phyloP scores from a whole-genome alignment of 257 asterid genomes.

The Capsicum pubescens region DNA sequence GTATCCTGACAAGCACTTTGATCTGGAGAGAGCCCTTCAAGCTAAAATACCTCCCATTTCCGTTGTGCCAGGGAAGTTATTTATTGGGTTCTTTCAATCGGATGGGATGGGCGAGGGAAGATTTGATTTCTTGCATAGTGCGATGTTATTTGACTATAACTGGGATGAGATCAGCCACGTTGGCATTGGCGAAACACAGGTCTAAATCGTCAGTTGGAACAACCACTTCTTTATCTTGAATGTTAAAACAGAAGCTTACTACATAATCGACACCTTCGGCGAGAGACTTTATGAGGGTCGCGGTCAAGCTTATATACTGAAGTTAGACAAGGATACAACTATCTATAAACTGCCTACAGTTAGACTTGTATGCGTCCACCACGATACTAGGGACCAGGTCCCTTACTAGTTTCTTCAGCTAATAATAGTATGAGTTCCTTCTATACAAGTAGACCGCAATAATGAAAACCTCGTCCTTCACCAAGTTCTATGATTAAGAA shows the following conservation, averaged over 20 bases:
- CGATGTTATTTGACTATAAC: conserved; percentile 85
- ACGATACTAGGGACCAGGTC: too few relatives aligned
- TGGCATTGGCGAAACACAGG: conserved; percentile 48
- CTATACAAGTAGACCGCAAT: too few relatives aligned
- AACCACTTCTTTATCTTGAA: conserved; percentile 86
- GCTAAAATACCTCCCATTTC: conserved; percentile 65
- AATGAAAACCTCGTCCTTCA: too few relatives aligned
- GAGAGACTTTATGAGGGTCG: conserved; percentile 92
- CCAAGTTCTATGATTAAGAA: too few relatives aligned
- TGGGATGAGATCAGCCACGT: conserved; percentile 77
- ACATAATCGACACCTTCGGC: conserved; percentile 86
- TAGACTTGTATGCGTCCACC: too few relatives aligned
- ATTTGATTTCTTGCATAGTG: conserved; percentile 81
- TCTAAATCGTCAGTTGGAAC: conserved; percentile 71
- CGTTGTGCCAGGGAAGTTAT: conserved; percentile 72
- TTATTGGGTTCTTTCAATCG: conserved; percentile 82
- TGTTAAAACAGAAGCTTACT: conserved; percentile 74
- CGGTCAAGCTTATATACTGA: conserved; percentile 82
- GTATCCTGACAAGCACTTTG: conserved; percentile 92
- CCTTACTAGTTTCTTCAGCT: too few relatives aligned
- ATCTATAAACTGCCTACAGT: conserved; percentile 46
- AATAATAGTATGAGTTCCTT: too few relatives aligned
- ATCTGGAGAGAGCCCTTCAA: conserved; percentile 81
- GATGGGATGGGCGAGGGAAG: conserved; percentile 67
- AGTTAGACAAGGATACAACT: conserved; percentile 63